Evolutionary conservation across 106 monocot genomes (phyloP).

Genomic region (Amphibolis antarctica): DNA sequence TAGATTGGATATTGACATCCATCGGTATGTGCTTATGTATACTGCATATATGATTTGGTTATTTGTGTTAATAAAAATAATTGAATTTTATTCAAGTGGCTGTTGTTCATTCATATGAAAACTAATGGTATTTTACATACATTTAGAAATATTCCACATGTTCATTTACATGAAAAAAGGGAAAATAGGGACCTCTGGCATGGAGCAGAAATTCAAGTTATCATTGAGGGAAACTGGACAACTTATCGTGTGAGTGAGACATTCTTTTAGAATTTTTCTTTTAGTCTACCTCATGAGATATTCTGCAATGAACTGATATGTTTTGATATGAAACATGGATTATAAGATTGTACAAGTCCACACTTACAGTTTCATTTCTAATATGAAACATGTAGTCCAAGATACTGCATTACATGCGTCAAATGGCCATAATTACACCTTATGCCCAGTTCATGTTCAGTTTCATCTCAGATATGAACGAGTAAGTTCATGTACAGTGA

Average conservation of each 20-base stretch:
- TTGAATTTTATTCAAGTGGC: neutral
- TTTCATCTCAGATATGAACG: slow-evolving; percentile 56
- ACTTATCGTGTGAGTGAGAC: slow-evolving; percentile 74
- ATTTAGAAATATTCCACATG: slow-evolving; percentile 81
- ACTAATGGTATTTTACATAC: neutral
- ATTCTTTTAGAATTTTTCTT: neutral
- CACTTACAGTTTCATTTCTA: slow-evolving; percentile 1
- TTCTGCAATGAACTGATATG: too few species aligned
- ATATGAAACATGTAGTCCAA: slow-evolving; percentile 49
- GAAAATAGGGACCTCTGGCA: slow-evolving; percentile 79
- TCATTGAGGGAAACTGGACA: slow-evolving; percentile 97
- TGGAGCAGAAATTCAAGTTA: slow-evolving; percentile 96
- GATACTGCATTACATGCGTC: slow-evolving; percentile 97
- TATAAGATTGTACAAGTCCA: neutral
- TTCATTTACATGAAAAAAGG: slow-evolving; percentile 91
- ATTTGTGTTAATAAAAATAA: neutral
- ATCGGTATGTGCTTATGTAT: slow-evolving; percentile 39
- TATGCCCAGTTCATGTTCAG: slow-evolving; percentile 88
- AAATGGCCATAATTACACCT: slow-evolving; percentile 98
- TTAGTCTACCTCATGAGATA: too few species aligned
- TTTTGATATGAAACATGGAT: too few species aligned
- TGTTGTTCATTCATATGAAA: neutral
- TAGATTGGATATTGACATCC: slow-evolving; percentile 92
- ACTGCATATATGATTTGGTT: neutral
- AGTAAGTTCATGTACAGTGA: slow-evolving; percentile 38